Conservation (phyloP, 164 flowering plant genomes). For the Taxillus chinensis region DNA sequence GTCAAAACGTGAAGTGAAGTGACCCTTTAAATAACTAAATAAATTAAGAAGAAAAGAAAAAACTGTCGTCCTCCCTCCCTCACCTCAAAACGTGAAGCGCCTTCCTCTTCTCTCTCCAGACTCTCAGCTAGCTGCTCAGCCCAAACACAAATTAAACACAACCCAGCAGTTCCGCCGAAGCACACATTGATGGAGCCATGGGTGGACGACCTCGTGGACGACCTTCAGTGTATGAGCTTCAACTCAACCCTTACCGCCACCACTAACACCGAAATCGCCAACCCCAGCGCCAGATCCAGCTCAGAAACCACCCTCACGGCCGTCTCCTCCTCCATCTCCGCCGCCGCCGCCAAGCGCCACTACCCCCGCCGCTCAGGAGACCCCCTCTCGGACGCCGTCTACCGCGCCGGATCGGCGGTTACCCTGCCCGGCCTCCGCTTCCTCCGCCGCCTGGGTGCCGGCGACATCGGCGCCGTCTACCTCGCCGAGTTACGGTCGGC, state of each 20-base stretch:
- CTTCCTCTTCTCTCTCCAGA: no score
- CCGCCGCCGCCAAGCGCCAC: slow-evolving; percentile 14
- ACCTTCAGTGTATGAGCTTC: slow-evolving; percentile 64
- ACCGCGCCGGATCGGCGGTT: slow-evolving; percentile 15
- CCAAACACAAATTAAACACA: no score
- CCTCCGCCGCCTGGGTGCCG: slow-evolving; percentile 58
- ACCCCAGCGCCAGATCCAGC: slow-evolving; percentile 49
- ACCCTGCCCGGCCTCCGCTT: slow-evolving; percentile 47
- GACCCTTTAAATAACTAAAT: no score
- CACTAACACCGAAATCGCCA: slow-evolving; percentile 14
- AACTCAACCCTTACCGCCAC: slow-evolving; percentile 30
- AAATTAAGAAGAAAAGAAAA: no score
- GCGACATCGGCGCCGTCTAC: slow-evolving; percentile 78
- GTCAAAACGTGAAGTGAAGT: no score
- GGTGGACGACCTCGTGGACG: slow-evolving; percentile 50
- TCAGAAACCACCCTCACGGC: slow-evolving; percentile 34
- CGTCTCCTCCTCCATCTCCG: not conserved
- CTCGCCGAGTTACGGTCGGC: slow-evolving; percentile 40
- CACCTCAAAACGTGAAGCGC: no score
- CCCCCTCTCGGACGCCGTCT: slow-evolving; percentile 29
- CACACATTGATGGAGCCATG: slow-evolving; percentile 24
- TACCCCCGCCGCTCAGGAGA: slow-evolving; percentile 12
- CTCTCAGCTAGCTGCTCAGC: no score
- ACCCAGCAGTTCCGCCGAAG: no score
- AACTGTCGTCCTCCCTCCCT: no score